A percentile compares a stretch with the other conserved stretches of the same genome.
phyloP scores from a whole-genome alignment of 169 alveolate species.

The Cryptosporidium ubiquitum region DNA sequence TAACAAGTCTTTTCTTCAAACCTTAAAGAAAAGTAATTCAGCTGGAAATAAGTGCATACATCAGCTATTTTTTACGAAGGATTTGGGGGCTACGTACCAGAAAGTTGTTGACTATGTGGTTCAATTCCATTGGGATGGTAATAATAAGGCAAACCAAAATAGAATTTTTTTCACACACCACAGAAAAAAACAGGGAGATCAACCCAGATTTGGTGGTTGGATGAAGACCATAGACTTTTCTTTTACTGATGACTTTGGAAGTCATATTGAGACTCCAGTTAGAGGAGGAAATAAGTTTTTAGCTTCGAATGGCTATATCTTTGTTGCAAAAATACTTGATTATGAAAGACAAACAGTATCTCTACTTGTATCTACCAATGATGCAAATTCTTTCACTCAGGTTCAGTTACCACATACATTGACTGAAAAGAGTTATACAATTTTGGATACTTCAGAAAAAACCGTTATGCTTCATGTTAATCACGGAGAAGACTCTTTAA shows the following conservation, averaged over 20 bases:
- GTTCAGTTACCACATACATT: conserved; percentile 92
- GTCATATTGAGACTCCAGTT: conserved; percentile 82
- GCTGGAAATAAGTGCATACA: conserved; percentile 88
- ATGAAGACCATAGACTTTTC: conserved; percentile 87
- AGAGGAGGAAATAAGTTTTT: conserved; percentile 93
- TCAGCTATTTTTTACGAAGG: conserved; percentile 86
- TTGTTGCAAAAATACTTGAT: conserved; percentile 91
- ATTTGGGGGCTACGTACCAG: conserved; percentile 87
- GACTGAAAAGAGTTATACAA: conserved; percentile 93
- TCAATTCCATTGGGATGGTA: conserved; percentile 93
- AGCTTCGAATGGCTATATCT: conserved; percentile 91
- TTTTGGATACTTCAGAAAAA: conserved; percentile 96
- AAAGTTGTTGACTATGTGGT: conserved; percentile 85
- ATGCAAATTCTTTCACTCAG: conserved; percentile 84
- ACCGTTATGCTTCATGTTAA: conserved; percentile 96
- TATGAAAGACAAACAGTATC: conserved; percentile 90
- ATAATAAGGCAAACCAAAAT: conserved; percentile 76
- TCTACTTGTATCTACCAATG: conserved; percentile 90
- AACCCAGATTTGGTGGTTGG: conserved; percentile 92
- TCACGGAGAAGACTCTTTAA: conserved; percentile 88
- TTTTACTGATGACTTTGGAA: conserved; percentile 91
- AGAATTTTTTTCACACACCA: conserved; percentile 83
- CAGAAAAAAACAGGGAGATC: conserved; percentile 86
- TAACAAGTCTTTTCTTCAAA: conserved; percentile 60
- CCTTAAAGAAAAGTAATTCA: conserved; percentile 22